Evolutionary conservation across 371 early-diverging fungal species (phyloP), one percentile per base, ranked within the genome.

Genomic region (Thermomucor indicae-seudaticae): DNA sequence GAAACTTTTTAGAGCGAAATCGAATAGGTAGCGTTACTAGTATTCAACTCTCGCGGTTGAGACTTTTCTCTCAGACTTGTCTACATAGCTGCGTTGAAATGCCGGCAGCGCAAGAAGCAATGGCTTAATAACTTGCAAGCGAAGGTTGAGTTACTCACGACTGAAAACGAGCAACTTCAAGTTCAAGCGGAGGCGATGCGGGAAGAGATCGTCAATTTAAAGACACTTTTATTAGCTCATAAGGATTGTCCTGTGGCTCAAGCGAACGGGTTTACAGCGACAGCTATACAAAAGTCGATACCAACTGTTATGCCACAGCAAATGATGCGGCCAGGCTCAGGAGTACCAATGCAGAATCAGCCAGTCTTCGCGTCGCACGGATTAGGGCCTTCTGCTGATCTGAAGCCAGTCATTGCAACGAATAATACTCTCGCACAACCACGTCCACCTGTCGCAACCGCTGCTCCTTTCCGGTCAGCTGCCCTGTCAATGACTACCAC

Each of bases 101-200:
- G 93, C 61, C 84, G 93, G 27, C 91, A 89, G 65, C 89, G 91
- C 62, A 93, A 93, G 70, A 91, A 91, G 63, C 85, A 89, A 57
- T 89, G 89, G 85, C 69, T 91, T 24, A 77, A 79, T 40, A 81
- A 85, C 24, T 75, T 93, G 42, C 91, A 93, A 54, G 72, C 70
- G 22, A 87, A 85, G 47, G 88, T 91, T n/a, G 91, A 89, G 43
- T 78, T 65, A 39, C 61, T 89, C 51, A 67, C 84, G 0, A 60
- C 49, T 12, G 90, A 91, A 47, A 91, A 91, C 55, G 89, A 89
- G 58, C 67, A 75, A 34, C 65, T 91, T 30, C 81, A 84, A 49
- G 48, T 62, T 8, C 87, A 91, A 55, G 79, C 85, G 4, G 72
- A 78, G 30, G 63, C 70, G 2, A 59, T 89, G 41, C 77, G 89